These are phyloP conservation scores for Vitis hybrid DNA, from an alignment of 177 flowering plant genomes.

Conservation along the genomic window DNA sequence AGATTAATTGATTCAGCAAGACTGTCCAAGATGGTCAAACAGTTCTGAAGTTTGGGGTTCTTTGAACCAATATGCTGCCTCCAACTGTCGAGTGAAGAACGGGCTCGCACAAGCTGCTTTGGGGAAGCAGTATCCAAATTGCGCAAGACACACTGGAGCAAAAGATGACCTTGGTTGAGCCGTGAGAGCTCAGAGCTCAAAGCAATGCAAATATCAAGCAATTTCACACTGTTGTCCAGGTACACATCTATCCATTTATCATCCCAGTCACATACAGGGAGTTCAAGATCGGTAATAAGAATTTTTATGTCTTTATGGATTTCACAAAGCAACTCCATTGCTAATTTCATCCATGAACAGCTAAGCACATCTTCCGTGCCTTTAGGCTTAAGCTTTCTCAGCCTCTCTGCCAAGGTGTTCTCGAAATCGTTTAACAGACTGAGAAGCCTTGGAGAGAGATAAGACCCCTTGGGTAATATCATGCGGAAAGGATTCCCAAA, in stretches of 20 bases:
- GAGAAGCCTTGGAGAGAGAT: constrained; percentile 42
- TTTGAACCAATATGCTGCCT: constrained; percentile 47
- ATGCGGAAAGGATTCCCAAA: constrained; percentile 83
- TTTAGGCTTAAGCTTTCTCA: constrained; percentile 52
- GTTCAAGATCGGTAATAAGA: constrained; percentile 72
- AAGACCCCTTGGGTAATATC: constrained; percentile 66
- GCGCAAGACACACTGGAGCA: constrained; percentile 62
- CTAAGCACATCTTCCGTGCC: constrained; percentile 49
- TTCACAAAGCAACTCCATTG: constrained; percentile 66
- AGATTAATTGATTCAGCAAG: constrained; percentile 47
- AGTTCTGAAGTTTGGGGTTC: constrained; percentile 57
- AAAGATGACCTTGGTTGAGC: constrained; percentile 74
- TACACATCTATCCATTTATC: constrained; percentile 91
- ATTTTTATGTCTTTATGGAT: constrained; percentile 68
- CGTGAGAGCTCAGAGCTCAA: constrained; percentile 78
- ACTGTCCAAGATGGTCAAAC: constrained; percentile 38
- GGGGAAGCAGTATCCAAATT: constrained; percentile 38
- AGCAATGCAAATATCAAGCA: constrained; percentile 84
- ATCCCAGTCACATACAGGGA: constrained; percentile 88
- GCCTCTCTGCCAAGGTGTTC: constrained; percentile 49
- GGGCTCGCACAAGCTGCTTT: constrained; percentile 37
- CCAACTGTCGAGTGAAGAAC: constrained; percentile 70
- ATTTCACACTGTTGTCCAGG: constrained; percentile 75
- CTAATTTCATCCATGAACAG: constrained; percentile 83
- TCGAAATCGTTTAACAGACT: constrained; percentile 62